Conservation (phyloP, 257 asterid genomes). For the Solanum gracilifrons region DNA sequence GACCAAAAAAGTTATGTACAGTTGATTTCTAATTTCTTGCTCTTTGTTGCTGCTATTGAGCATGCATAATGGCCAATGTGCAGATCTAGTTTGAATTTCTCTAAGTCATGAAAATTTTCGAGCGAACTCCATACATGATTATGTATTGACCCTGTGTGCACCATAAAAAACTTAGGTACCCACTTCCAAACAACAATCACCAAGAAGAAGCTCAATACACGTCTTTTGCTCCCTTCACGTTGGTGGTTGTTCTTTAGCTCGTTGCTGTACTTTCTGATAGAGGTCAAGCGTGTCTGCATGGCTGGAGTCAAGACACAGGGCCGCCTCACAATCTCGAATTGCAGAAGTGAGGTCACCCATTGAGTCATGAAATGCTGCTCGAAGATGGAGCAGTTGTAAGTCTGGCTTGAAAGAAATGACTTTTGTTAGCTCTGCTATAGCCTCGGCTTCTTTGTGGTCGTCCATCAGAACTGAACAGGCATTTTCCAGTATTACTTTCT, state of each 20-base stretch:
- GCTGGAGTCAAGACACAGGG: constrained; percentile 74
- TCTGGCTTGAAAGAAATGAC: constrained; percentile 82
- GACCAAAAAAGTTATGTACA: constrained; percentile 21
- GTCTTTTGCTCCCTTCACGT: constrained; percentile 22
- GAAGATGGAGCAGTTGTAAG: constrained; percentile 76
- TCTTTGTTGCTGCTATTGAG: neutral
- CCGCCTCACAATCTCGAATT: constrained; percentile 80
- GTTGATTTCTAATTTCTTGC: constrained; percentile 4
- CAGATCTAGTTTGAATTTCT: constrained; percentile 14
- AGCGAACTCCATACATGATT: neutral
- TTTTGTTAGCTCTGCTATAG: constrained; percentile 69
- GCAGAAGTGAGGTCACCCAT: constrained; percentile 50
- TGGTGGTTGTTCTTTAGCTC: constrained; percentile 27
- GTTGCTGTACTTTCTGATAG: constrained; percentile 37
- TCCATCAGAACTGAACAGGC: constrained; percentile 66
- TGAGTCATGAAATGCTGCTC: constrained; percentile 90
- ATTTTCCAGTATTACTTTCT: neutral
- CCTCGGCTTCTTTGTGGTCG: constrained; percentile 80
- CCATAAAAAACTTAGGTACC: constrained; percentile 6
- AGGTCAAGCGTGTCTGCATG: constrained; percentile 68
- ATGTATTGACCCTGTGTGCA: constrained; percentile 8
- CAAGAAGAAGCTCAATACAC: constrained; percentile 6
- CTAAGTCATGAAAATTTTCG: constrained; percentile 10
- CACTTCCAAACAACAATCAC: constrained; percentile 2
- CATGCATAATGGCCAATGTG: neutral